Conservation (phyloP, 768 basidiomycete genomes). For the Amanita rubescens region DNA sequence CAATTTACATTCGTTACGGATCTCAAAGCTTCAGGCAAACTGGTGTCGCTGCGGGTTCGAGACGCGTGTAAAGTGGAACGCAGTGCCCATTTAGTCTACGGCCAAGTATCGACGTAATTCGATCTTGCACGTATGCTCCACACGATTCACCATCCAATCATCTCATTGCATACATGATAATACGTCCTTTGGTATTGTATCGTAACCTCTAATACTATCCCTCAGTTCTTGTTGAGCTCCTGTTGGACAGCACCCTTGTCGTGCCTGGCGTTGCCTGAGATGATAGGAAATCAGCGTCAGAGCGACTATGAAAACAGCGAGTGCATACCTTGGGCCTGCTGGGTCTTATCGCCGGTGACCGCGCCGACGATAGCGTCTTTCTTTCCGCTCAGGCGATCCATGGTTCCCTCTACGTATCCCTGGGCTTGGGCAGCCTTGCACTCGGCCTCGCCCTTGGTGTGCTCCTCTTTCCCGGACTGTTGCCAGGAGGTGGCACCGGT, state of each 20-base stretch:
- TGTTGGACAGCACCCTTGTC: slow-evolving; percentile 53
- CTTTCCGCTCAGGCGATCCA: slow-evolving; percentile 38
- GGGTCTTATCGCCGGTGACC: slow-evolving; percentile 39
- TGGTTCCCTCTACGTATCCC: slow-evolving; percentile 41
- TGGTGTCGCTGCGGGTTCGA: too few species aligned
- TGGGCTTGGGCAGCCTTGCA: slow-evolving; percentile 42
- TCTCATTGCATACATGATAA: not conserved
- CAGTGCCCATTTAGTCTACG: too few species aligned
- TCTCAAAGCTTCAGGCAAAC: too few species aligned
- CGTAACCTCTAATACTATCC: not conserved
- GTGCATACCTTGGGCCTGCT: slow-evolving; percentile 34
- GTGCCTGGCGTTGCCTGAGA: slow-evolving; percentile 41
- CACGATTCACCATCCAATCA: not conserved
- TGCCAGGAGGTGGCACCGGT: slow-evolving; percentile 41
- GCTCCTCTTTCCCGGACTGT: slow-evolving; percentile 44
- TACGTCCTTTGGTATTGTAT: not conserved
- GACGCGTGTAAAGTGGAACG: too few species aligned
- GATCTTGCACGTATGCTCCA: too few species aligned
- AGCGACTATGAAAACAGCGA: not conserved
- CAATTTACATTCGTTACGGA: too few species aligned
- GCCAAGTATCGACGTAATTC: too few species aligned
- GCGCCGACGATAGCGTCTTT: slow-evolving; percentile 45
- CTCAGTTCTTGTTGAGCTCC: slow-evolving; percentile 35
- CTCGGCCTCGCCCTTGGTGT: slow-evolving; percentile 43
- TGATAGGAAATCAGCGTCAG: not conserved